A percentile compares a stretch with the other conserved stretches of the same genome.
These are phyloP conservation scores for Neoascochyta sp. DNA, from an alignment of 2,329 filamentous ascomycete genomes.

Conservation along the genomic window DNA sequence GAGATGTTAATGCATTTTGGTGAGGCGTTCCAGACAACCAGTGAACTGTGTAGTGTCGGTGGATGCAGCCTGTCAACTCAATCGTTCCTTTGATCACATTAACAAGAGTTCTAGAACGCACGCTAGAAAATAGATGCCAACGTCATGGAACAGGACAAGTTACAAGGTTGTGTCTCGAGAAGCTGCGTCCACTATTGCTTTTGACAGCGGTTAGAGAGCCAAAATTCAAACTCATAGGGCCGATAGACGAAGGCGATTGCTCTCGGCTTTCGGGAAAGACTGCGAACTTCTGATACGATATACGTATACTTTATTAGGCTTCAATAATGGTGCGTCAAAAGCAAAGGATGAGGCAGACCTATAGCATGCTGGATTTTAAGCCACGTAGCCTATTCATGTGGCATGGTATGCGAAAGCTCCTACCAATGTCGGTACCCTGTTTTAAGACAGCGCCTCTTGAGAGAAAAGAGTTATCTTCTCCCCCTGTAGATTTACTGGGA, in stretches of 20 bases:
- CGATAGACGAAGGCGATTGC: constrained; percentile 61
- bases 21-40: constrained; percentile 53
- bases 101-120: constrained; percentile 47
- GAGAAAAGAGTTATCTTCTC: constrained; percentile 54
- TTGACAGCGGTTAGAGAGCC: constrained; percentile 49
- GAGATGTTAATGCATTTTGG: constrained; percentile 55
- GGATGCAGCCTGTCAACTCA: constrained; percentile 43
- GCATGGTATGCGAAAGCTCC: constrained; percentile 57
- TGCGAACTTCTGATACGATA: constrained; percentile 57
- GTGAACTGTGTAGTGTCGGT: constrained; percentile 54
- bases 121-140: constrained; percentile 45
- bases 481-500: constrained; percentile 58
- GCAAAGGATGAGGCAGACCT: constrained; percentile 1
- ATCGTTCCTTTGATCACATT: constrained; percentile 41
- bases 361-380: constrained; percentile 45
- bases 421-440: constrained; percentile 58
- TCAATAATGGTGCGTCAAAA: constrained; percentile 1
- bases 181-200: constrained; percentile 44
- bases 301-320: constrained; percentile 51
- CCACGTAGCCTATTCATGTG: constrained; percentile 58
- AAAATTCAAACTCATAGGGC: constrained; percentile 55
- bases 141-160: constrained; percentile 56
- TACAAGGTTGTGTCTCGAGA: constrained; percentile 56
- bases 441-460: constrained; percentile 54
- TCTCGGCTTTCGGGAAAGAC: constrained; percentile 63